Conservation (phyloP, 495 filamentous ascomycete genomes). For the Penicillium turbatum region DNA sequence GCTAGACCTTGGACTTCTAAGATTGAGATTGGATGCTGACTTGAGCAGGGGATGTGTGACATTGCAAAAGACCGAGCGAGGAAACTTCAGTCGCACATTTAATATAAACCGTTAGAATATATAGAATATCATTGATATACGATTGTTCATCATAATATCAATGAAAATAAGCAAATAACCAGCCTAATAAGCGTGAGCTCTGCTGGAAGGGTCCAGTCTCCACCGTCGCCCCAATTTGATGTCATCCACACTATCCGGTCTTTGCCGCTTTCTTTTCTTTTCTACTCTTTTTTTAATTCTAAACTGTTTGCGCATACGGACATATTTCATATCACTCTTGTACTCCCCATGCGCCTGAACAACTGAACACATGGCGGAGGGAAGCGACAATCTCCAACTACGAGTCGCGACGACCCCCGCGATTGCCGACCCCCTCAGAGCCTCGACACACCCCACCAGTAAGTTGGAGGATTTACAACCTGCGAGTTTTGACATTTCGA, state of each 20-base stretch:
- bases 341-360: conserved; percentile 14
- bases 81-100: conserved; percentile 42
- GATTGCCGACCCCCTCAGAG: conserved; percentile 18
- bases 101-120: neutral
- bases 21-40: conserved; percentile 2
- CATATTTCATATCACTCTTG: neutral
- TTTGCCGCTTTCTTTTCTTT: conserved; percentile 20
- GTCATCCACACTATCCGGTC: conserved; percentile 27
- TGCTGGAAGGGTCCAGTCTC: conserved; percentile 16
- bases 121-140: too few relatives aligned
- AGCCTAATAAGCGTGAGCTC: too few relatives aligned
- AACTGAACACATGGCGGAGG: conserved; percentile 16
- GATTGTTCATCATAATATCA: too few relatives aligned
- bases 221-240: conserved; percentile 26
- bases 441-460: conserved; percentile 21
- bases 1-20: neutral
- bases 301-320: neutral
- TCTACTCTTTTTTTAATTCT: conserved; percentile 4
- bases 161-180: neutral
- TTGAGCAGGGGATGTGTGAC: conserved; percentile 62
- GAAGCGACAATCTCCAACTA: conserved; percentile 14
- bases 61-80: conserved; percentile 60
- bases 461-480: conserved; percentile 3
- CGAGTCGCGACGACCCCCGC: conserved; percentile 17
- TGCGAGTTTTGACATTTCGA: neutral